These are phyloP conservation scores for Tuber melanosporum DNA, from an alignment of 495 filamentous ascomycete genomes.

Conservation along the genomic window DNA sequence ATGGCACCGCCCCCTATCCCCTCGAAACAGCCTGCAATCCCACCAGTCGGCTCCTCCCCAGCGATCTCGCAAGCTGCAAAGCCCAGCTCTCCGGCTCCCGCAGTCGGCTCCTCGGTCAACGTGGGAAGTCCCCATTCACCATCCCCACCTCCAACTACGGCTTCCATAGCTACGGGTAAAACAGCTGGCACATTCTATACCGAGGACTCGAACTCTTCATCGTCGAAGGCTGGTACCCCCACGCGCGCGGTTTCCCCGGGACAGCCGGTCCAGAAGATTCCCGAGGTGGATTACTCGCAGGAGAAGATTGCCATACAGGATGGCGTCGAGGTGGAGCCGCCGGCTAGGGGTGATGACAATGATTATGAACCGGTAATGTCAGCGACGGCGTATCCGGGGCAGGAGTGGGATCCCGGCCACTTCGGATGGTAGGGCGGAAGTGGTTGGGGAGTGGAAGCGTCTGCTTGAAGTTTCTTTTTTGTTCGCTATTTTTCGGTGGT, in stretches of 20 bases:
- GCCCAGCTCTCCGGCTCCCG: background rate
- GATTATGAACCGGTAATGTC: constrained; percentile 60
- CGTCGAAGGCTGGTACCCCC: background rate
- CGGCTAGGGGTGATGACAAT: constrained; percentile 46
- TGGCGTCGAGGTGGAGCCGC: constrained; percentile 24
- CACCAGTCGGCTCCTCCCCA: background rate
- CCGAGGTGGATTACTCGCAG: constrained; percentile 27
- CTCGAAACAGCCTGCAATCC: background rate
- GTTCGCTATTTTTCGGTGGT: background rate
- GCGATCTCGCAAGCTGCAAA: background rate
- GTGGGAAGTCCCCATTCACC: background rate
- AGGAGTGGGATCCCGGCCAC: constrained; percentile 65
- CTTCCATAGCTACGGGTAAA: background rate
- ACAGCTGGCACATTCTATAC: background rate
- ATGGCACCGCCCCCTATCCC: background rate
- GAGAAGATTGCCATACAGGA: constrained; percentile 35
- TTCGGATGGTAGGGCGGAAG: constrained; percentile 18
- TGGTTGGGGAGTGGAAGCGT: background rate
- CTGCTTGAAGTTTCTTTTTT: background rate
- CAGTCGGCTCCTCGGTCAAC: background rate
- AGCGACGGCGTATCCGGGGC: constrained; percentile 71
- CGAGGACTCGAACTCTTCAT: background rate
- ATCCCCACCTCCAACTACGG: background rate
- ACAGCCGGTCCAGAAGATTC: constrained; percentile 2
- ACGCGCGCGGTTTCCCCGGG: background rate